These are phyloP conservation scores for Trichophyton benhamiae DNA, from an alignment of 2,329 filamentous ascomycete genomes.

Conservation along the genomic window DNA sequence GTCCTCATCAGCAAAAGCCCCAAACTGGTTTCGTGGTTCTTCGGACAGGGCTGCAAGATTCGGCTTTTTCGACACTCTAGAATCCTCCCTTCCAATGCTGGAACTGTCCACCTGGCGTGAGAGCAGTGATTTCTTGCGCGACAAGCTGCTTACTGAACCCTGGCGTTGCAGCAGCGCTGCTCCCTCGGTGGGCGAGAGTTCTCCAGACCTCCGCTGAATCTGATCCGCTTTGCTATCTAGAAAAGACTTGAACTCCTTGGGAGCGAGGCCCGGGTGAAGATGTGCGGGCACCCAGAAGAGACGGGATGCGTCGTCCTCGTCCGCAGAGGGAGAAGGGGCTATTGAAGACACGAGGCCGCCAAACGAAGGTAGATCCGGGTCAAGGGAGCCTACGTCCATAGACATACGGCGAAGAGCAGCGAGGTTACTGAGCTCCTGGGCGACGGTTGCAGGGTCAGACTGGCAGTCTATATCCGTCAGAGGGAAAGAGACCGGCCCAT, in stretches of 20 bases:
- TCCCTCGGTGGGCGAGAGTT: constrained; percentile 51
- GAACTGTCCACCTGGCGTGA: constrained; percentile 78
- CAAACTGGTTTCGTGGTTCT: constrained; percentile 8
- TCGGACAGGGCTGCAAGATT: constrained; percentile 12
- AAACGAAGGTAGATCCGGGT: constrained; percentile 43
- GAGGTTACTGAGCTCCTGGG: constrained; percentile 82
- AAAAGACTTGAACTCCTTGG: constrained; percentile 93
- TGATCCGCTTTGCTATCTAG: constrained; percentile 85
- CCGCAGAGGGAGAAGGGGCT: constrained; percentile 36
- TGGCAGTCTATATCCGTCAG: constrained; percentile 82
- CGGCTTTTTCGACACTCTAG: constrained; percentile 5
- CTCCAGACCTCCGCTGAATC: constrained; percentile 72
- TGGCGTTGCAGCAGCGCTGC: constrained; percentile 41
- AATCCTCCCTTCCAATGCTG: constrained; percentile 23
- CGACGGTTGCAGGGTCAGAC: constrained; percentile 76
- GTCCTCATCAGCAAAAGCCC: constrained; percentile 44
- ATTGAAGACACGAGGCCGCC: constrained; percentile 31
- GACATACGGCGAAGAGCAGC: constrained; percentile 85
- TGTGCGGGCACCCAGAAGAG: constrained; percentile 93
- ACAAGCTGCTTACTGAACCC: constrained; percentile 47
- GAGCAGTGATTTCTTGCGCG: constrained; percentile 89
- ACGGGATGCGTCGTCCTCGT: constrained; percentile 77
- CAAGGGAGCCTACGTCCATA: constrained; percentile 66
- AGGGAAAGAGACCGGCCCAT: constrained; percentile 52
- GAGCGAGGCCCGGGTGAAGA: constrained; percentile 86